Evolutionary conservation across 805 yeast species (phyloP), one percentile per base, ranked within the genome.

Genomic region (Metschnikowia henanensis): DNA sequence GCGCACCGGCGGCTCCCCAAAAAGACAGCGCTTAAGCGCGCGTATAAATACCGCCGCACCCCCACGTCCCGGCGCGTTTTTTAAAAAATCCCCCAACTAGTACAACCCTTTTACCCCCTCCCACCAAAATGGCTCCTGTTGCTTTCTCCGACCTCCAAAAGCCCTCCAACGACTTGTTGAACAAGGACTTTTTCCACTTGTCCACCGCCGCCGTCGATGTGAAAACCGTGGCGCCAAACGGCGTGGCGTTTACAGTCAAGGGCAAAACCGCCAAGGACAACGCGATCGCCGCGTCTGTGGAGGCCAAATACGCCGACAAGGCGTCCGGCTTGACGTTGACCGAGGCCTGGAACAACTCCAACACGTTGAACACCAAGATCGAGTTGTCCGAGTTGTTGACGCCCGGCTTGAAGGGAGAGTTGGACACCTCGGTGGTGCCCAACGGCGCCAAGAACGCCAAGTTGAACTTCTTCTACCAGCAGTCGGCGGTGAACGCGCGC

Each of bases 301-400:
- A 94, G 73, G 87, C 95, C 60, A 89, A 87, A 77, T 87, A 84
- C 78, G 73, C 87, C 50, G 99, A 94, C 81, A 89, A 89, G 79
- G 79, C 90, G 51, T 76, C 94, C 51, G 97, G 97, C 53, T 77
- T 94, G 63, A 82, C 97, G 54, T 75, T 94, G 64, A 90, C 97
- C 58, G 98, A 94, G 79, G 96, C 97, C 65, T 91, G 98, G 97
- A 84, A 91, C 76, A 88, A 95, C 60, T 84, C 95, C 70, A 92
- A 92, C 72, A 79, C 85, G 54, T 76, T 94, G 65, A 85, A 81
- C 77, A 87, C 98, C 75, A 92, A 89, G 80, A 79, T 94, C 59
- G 97, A 92, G 77, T 79, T 94, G 61, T 79, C 84, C 47, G 95
- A 91, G 70, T 86, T 89, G 60, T 80, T 92, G 72, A 85, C 97